Conservation (phyloP, 2,329 filamentous ascomycete species). For the Plenodomus lindquistii region DNA sequence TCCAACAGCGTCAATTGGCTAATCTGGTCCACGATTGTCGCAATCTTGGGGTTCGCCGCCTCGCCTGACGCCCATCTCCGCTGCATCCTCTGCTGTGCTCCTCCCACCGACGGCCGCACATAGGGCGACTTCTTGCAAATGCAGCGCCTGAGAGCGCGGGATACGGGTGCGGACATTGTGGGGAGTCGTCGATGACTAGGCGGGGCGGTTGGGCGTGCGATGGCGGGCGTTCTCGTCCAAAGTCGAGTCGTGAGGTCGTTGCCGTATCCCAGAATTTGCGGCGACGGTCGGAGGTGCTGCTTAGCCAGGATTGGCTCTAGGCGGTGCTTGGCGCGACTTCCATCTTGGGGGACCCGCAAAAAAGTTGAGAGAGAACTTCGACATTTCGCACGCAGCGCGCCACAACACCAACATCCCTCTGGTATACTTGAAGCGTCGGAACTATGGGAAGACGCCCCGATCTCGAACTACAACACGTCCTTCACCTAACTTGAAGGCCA, state of each 20-base stretch:
- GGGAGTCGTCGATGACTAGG: constrained; percentile 5
- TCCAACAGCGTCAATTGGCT: constrained; percentile 96
- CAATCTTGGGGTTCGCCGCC: constrained; percentile 85
- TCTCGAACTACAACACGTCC: constrained; percentile 10
- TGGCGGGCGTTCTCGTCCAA: neutral
- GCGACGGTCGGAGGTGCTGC: constrained; percentile 28
- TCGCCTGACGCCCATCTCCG: constrained; percentile 91
- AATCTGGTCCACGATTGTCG: constrained; percentile 95
- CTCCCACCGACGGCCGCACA: constrained; percentile 37
- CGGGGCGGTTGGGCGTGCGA: constrained; percentile 16
- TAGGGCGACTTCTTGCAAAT: constrained; percentile 38
- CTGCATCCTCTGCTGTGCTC: constrained; percentile 47
- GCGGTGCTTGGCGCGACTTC: constrained; percentile 19
- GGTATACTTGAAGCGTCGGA: constrained; percentile 33
- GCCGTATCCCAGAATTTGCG: constrained; percentile 35
- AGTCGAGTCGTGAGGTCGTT: neutral
- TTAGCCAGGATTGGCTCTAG: constrained; percentile 22
- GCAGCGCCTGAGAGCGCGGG: constrained; percentile 51
- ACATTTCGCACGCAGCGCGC: constrained; percentile 11
- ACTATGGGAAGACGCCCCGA: constrained; percentile 43
- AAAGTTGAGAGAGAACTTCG: constrained; percentile 28
- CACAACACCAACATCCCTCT: constrained; percentile 17
- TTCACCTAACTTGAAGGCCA: constrained; percentile 22
- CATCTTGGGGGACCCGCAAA: constrained; percentile 20
- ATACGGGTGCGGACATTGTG: constrained; percentile 51